These are phyloP conservation scores for Trichoderma sp. DNA, from an alignment of 2,329 filamentous ascomycete species.

Conservation along the genomic window DNA sequence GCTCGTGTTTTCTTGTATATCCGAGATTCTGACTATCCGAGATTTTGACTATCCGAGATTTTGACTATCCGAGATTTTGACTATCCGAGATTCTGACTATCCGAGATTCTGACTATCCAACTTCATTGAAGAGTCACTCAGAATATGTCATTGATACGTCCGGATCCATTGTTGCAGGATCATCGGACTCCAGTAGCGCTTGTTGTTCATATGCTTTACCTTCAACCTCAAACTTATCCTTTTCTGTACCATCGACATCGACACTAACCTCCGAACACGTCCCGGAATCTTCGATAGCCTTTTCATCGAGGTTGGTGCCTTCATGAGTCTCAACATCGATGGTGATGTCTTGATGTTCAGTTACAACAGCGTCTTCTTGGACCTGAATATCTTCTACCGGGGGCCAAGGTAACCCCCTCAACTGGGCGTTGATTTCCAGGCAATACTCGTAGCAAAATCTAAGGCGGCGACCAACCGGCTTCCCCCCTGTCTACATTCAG, in stretches of 20 bases:
- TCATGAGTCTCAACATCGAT: neutral
- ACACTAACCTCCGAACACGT: neutral
- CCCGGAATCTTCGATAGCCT: neutral
- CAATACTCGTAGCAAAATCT: slow-evolving; percentile 36
- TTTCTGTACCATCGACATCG: neutral
- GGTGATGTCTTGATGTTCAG: neutral
- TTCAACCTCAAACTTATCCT: neutral
- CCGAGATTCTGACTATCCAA: neutral
- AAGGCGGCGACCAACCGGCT: slow-evolving; percentile 38
- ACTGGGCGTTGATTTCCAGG: slow-evolving; percentile 34
- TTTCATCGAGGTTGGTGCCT: neutral
- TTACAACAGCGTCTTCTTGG: neutral
- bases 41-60: neutral
- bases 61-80: too few species aligned
- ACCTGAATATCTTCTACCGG: slow-evolving; percentile 15
- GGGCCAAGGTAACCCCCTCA: slow-evolving; percentile 32
- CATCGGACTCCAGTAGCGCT: neutral
- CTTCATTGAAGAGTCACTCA: neutral
- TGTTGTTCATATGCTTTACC: neutral
- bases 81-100: neutral
- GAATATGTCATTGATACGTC: neutral
- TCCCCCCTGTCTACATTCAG: slow-evolving; percentile 34
- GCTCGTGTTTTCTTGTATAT: neutral
- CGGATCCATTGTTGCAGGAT: neutral
- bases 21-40: too few species aligned